phyloP scores from a whole-genome alignment of 306 rosid genomes.

The Quercus agrifolia region DNA sequence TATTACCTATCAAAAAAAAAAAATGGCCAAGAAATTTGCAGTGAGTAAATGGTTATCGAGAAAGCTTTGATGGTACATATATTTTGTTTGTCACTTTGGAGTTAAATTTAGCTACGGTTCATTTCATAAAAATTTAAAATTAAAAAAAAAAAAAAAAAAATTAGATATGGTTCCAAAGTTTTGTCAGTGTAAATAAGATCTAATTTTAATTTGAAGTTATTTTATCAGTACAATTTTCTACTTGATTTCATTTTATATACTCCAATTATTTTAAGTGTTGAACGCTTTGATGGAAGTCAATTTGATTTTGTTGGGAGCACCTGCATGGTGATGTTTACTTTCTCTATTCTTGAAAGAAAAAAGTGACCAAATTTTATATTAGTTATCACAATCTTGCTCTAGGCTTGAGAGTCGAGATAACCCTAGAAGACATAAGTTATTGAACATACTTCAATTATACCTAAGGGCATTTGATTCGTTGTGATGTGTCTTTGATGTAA shows the following conservation, averaged over 20 bases:
- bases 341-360: no score
- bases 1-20: constrained; percentile 25
- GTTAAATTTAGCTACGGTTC: accelerated
- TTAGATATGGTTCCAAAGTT: no score
- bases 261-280: no score
- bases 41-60: constrained; percentile 45
- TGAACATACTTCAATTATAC: no score
- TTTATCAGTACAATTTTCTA: background rate
- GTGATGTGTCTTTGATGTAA: no score
- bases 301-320: background rate
- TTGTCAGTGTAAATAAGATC: background rate
- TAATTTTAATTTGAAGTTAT: background rate
- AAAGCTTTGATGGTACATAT: constrained; percentile 30
- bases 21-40: constrained; percentile 44
- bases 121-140: no score
- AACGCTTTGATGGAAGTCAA: background rate
- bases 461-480: accelerated
- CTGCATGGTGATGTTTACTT: no score
- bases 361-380: no score
- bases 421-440: no score
- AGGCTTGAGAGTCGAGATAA: no score
- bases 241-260: background rate
- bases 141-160: no score
- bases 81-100: background rate
- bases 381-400: no score